Evolutionary conservation across 1,284 basidiomycete species (phyloP), one percentile per base, ranked within the genome.

Genomic region (Cryptococcus maquisensis): DNA sequence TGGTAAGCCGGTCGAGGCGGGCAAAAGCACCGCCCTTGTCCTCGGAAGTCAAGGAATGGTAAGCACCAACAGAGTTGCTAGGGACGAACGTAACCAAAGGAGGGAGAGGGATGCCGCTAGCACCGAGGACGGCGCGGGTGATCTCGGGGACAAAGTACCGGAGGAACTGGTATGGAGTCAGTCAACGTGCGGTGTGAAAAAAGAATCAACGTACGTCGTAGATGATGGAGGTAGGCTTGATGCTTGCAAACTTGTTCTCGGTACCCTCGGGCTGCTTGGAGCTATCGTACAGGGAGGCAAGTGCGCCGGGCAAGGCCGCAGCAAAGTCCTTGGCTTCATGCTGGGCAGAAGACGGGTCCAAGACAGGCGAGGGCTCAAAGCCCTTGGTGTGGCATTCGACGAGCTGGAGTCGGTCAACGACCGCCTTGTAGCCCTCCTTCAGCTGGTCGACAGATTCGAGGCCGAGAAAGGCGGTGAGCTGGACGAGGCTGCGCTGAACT

Each of bases 301-400:
- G 16, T 41, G 59, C 59, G 1, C 4, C 39, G 9, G 60, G 57
- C 10, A 64, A 10, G 4, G 49, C 45, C n/a, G 41, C 28, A n/a
- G 55, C 52, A 54, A 54, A 64, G 39, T 62, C 55, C 42, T 52
- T 52, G n/a, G 53, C 55, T 48, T 64, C 62, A 18, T 43, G 16
- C 13, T 32, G 39, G 46, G 59, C 54, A 0, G 35, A 40, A 8
- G 37, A 44, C 4, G 51, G 37, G 12, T 3, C 12, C 32, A 51
- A 54, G 16, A 49, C 45, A 8, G 47, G 24, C 3, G 46, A 44
- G 28, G 46, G 23, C 13, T 56, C 35, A 39, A 43, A 42, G 21
- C 51, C 49, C 16, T 40, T 37, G 32, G 54, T 47, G 20, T 43
- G 35, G 28, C 54, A 56, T 15, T 44, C 42, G 21, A 56, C 45